Conservation (phyloP, 805 yeast genomes). For the Huiozyma sinensis region DNA sequence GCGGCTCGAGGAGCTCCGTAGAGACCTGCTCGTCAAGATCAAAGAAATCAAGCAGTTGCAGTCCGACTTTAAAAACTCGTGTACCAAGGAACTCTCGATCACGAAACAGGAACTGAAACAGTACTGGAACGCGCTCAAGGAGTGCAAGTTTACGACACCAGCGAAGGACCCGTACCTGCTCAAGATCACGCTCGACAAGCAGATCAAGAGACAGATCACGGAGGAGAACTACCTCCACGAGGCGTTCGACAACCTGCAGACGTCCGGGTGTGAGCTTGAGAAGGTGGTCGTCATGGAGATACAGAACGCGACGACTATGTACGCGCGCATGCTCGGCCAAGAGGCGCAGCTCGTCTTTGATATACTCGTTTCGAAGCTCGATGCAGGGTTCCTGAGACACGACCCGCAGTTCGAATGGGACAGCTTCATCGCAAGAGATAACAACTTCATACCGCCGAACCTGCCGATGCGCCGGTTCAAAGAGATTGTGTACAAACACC, state of each 20-base stretch:
- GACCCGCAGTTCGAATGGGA: conserved; percentile 86
- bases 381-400: conserved; percentile 59
- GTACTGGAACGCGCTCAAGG: conserved; percentile 54
- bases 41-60: conserved; percentile 76
- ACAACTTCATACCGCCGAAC: conserved; percentile 54
- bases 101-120: conserved; percentile 47
- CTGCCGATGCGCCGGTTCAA: conserved; percentile 50
- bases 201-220: conserved; percentile 61
- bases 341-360: conserved; percentile 66
- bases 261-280: conserved; percentile 80
- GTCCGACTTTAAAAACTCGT: conserved; percentile 74
- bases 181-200: conserved; percentile 61
- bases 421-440: conserved; percentile 61
- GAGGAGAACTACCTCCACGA: conserved; percentile 85
- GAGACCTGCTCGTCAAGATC: conserved; percentile 73
- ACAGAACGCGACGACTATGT: conserved; percentile 68
- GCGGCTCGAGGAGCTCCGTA: conserved; percentile 53
- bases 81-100: conserved; percentile 55
- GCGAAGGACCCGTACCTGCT: conserved; percentile 73
- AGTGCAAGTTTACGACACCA: conserved; percentile 37
- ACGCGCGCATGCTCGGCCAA: conserved; percentile 59
- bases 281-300: conserved; percentile 78
- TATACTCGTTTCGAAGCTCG: conserved; percentile 53
- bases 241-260: conserved; percentile 78
- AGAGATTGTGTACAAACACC: conserved; percentile 57